Evolutionary conservation across 1,139 yeast species (phyloP).

Genomic region (Diutina neorugosa): DNA sequence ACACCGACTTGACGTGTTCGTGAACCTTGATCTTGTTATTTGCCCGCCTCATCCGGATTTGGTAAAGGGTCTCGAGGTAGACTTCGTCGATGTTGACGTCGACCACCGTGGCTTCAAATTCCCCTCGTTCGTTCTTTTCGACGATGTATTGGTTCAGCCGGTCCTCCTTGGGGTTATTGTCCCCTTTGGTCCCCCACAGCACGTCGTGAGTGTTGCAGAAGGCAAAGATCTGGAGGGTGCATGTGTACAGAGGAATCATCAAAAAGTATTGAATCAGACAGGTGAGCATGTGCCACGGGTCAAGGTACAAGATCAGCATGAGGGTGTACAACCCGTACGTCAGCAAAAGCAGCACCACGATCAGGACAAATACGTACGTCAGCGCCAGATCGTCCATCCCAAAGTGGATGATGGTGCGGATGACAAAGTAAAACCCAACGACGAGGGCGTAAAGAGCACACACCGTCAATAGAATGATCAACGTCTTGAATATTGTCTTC

Average conservation of each 20-base stretch:
- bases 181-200: conserved; percentile 97
- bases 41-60: conserved; percentile 63
- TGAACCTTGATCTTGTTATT: conserved; percentile 40
- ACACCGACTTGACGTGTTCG: conserved; percentile 12
- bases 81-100: conserved; percentile 86
- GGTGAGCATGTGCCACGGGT: conserved; percentile 89
- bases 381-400: conserved; percentile 25
- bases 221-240: conserved; percentile 86
- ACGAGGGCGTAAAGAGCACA: conserved; percentile 75
- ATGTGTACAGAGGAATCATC: conserved; percentile 82
- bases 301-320: conserved; percentile 71
- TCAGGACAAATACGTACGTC: conserved; percentile 53
- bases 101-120: conserved; percentile 81
- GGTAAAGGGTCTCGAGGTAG: conserved; percentile 65
- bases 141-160: conserved; percentile 30
- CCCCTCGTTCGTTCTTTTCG: conserved; percentile 40
- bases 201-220: conserved; percentile 94
- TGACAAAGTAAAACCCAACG: conserved; percentile 75
- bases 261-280: conserved; percentile 78
- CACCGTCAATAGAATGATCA: conserved; percentile 60
- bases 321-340: conserved; percentile 82
- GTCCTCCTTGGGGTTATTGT: conserved; percentile 55
- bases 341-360: conserved; percentile 75
- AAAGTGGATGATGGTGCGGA: conserved; percentile 33
- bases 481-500: conserved; percentile 51